A percentile compares a stretch with the other conserved stretches of the same genome.
These are phyloP conservation scores for Fusarium subtropicale DNA, from an alignment of 2,329 filamentous ascomycete species.

Conservation along the genomic window DNA sequence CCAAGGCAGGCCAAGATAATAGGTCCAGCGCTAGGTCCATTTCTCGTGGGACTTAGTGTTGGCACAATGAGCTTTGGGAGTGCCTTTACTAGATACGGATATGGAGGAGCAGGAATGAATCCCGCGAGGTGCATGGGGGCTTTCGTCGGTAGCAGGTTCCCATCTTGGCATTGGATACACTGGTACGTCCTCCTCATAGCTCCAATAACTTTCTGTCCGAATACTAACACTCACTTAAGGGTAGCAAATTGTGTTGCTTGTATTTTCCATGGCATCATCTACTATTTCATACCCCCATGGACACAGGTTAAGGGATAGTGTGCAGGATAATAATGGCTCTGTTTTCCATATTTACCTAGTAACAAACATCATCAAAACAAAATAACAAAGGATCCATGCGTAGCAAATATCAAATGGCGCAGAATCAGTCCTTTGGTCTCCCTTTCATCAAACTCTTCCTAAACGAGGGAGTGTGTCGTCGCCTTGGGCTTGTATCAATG, in stretches of 20 bases:
- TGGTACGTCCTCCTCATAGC: slow-evolving; percentile 24
- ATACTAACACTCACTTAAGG: slow-evolving; percentile 22
- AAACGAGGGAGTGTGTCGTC: too few species aligned
- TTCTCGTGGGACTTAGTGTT: slow-evolving; percentile 59
- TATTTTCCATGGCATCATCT: slow-evolving; percentile 26
- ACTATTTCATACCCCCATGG: slow-evolving; percentile 41
- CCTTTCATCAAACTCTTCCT: too few species aligned
- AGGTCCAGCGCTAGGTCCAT: slow-evolving; percentile 61
- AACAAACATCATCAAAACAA: too few species aligned
- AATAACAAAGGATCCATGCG: too few species aligned
- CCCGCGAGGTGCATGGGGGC: slow-evolving; percentile 41
- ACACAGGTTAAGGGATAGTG: not conserved
- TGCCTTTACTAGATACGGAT: slow-evolving; percentile 42
- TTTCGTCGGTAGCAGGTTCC: slow-evolving; percentile 40
- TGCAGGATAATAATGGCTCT: not conserved
- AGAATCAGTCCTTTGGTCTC: too few species aligned
- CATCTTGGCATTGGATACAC: slow-evolving; percentile 45
- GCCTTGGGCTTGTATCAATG: too few species aligned
- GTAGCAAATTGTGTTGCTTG: slow-evolving; percentile 28
- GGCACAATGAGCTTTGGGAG: slow-evolving; percentile 54
- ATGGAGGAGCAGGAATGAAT: slow-evolving; percentile 41
- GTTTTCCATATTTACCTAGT: too few species aligned
- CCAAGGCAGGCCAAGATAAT: slow-evolving; percentile 62
- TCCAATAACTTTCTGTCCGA: fast-evolving
- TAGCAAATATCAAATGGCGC: too few species aligned